Percentiles rank a stretch among this genome's conserved stretches.
phyloP scores from a whole-genome alignment of 345 rosid species.

The Toxicodendron radicans region DNA sequence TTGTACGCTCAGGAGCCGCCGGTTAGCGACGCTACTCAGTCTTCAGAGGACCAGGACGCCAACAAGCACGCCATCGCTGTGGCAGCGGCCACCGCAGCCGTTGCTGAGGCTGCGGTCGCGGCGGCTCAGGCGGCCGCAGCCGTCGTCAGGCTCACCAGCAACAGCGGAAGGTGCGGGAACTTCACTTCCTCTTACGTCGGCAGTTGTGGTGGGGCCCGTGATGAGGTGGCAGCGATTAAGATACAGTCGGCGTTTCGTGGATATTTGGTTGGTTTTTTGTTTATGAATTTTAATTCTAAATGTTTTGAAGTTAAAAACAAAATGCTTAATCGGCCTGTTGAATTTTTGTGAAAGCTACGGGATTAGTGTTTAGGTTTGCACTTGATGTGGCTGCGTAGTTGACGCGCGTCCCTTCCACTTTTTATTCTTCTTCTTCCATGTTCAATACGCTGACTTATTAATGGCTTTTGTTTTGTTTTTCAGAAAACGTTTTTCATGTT shows the following conservation, averaged over 20 bases:
- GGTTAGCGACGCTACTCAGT: background rate
- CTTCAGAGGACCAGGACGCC: conserved; percentile 18
- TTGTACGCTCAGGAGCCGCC: background rate
- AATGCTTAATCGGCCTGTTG: background rate
- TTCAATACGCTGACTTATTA: background rate
- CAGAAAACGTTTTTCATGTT: background rate
- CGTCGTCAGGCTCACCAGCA: conserved; percentile 68
- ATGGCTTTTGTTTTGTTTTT: background rate
- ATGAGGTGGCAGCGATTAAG: conserved; percentile 60
- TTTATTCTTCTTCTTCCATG: background rate
- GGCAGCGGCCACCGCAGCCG: conserved; percentile 80
- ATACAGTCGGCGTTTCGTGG: conserved; percentile 91
- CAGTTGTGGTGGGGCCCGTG: conserved; percentile 26
- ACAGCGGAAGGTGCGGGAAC: conserved; percentile 57
- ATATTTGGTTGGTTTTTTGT: conserved; percentile 56
- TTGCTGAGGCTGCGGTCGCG: conserved; percentile 75
- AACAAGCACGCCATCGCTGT: conserved; percentile 70
- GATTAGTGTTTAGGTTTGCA: background rate
- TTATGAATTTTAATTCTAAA: background rate
- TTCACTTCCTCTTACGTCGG: conserved; percentile 30
- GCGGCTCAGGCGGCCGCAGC: conserved; percentile 83
- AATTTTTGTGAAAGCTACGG: conserved; percentile 2
- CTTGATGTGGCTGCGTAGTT: background rate
- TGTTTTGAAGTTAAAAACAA: background rate
- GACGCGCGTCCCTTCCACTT: background rate